Evolutionary conservation across 2,329 filamentous ascomycete genomes (phyloP).

Genomic region (Aspergillus tubingensis): DNA sequence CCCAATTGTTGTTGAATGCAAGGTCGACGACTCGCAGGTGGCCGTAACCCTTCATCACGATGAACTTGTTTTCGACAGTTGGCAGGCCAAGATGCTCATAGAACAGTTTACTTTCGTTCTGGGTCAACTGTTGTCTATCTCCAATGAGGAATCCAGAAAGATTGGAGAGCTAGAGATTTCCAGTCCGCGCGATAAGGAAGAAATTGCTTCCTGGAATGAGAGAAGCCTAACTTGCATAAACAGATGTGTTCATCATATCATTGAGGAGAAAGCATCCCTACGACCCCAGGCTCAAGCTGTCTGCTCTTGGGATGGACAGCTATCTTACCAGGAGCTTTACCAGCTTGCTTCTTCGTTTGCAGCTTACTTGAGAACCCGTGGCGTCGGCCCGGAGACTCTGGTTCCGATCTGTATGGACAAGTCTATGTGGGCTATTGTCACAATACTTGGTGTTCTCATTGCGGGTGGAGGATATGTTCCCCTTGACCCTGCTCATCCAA

Average conservation of each 20-base stretch:
- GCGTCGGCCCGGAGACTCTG: constrained; percentile 35
- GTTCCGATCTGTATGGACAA: constrained; percentile 40
- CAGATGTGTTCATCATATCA: constrained; percentile 37
- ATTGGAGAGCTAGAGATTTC: constrained; percentile 34
- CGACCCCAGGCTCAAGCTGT: constrained; percentile 36
- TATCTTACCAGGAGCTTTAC: constrained; percentile 36
- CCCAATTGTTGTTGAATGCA: constrained; percentile 67
- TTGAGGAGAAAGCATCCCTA: constrained; percentile 25
- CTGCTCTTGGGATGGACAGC: constrained; percentile 38
- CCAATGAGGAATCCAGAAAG: constrained; percentile 24
- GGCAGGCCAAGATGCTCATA: constrained; percentile 57
- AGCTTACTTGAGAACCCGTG: constrained; percentile 32
- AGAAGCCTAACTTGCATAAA: constrained; percentile 26
- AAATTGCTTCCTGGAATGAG: constrained; percentile 37
- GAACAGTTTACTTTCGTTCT: constrained; percentile 50
- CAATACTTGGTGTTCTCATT: constrained; percentile 35
- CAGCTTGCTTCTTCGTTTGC: constrained; percentile 33
- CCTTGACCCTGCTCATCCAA: constrained; percentile 38
- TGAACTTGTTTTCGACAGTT: constrained; percentile 57
- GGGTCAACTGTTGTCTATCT: constrained; percentile 34
- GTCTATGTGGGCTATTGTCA: constrained; percentile 37
- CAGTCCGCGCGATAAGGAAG: constrained; percentile 36
- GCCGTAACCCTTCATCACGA: constrained; percentile 66
- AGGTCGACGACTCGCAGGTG: constrained; percentile 56
- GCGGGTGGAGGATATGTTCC: constrained; percentile 39